Conservation (phyloP, 306 rosid species). For the Castanea crenata region DNA sequence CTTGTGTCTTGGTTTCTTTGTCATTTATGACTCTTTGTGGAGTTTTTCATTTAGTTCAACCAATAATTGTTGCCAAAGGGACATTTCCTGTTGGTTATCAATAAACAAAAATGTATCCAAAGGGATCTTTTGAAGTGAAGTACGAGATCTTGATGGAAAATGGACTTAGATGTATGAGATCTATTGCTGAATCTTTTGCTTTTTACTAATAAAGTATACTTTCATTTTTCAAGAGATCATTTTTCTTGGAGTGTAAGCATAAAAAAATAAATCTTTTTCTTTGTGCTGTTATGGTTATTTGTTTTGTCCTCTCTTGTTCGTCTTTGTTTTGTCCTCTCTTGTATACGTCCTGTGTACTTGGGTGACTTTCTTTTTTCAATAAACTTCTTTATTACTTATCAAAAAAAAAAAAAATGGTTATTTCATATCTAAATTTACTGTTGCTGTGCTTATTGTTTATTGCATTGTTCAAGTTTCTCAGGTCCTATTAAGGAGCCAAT, state of each 20-base stretch:
- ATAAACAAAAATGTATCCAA: background rate
- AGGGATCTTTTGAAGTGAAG: background rate
- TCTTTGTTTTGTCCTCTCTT: too few relatives aligned
- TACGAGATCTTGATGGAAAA: background rate
- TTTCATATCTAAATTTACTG: slow-evolving; percentile 31
- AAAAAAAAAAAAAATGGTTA: too few relatives aligned
- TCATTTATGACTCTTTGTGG: background rate
- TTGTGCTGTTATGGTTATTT: slow-evolving; percentile 19
- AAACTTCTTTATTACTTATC: too few relatives aligned
- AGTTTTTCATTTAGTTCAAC: background rate
- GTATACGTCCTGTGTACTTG: too few relatives aligned
- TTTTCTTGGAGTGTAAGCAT: background rate
- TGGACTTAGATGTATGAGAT: background rate
- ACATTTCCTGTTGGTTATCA: background rate
- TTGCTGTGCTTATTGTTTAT: slow-evolving; percentile 84
- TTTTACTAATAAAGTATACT: background rate
- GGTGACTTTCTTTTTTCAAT: too few relatives aligned
- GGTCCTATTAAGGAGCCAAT: slow-evolving; percentile 91
- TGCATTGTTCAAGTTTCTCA: slow-evolving; percentile 99
- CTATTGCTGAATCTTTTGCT: background rate
- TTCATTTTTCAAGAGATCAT: background rate
- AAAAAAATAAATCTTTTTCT: background rate
- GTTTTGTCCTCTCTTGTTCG: too few relatives aligned
- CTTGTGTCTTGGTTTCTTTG: background rate
- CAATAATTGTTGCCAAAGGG: background rate